These are phyloP conservation scores for Tylopilus sp. DNA, from an alignment of 1,284 basidiomycete genomes.

Conservation along the genomic window DNA sequence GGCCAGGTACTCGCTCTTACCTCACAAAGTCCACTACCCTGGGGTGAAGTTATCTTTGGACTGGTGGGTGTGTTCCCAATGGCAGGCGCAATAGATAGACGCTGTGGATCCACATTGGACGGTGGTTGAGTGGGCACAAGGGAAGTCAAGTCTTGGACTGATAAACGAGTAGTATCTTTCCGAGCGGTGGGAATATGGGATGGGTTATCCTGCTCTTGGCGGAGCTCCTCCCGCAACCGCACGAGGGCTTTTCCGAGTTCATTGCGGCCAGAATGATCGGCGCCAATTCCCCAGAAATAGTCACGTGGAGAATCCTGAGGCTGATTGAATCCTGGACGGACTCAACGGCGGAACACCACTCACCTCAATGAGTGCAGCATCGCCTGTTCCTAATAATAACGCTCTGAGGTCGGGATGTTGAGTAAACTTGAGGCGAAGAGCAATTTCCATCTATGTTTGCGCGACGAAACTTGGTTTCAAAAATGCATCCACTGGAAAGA, in stretches of 20 bases:
- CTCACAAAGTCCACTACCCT: slow-evolving; percentile 32
- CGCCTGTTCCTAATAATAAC: slow-evolving; percentile 56
- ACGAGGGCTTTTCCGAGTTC: slow-evolving; percentile 71
- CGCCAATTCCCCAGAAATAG: slow-evolving; percentile 68
- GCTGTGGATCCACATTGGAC: slow-evolving; percentile 3
- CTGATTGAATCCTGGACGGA: neutral
- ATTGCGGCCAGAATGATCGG: slow-evolving; percentile 59
- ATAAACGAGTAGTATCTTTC: slow-evolving; percentile 32
- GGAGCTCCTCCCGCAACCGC: slow-evolving; percentile 52
- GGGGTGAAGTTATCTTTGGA: slow-evolving; percentile 7
- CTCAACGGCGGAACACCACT: slow-evolving; percentile 3
- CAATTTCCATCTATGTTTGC: slow-evolving; percentile 56
- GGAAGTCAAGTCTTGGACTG: slow-evolving; percentile 34
- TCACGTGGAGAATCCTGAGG: slow-evolving; percentile 62
- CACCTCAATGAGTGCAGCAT: slow-evolving; percentile 63
- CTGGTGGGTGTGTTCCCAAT: neutral
- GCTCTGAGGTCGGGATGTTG: slow-evolving; percentile 57
- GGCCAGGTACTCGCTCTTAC: slow-evolving; percentile 18
- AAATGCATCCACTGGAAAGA: neutral
- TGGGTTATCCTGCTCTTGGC: slow-evolving; percentile 32
- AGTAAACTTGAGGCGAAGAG: slow-evolving; percentile 60
- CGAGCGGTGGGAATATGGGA: slow-evolving; percentile 28
- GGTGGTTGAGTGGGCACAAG: slow-evolving; percentile 14
- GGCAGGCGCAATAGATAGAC: slow-evolving; percentile 1
- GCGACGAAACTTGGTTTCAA: neutral